Evolutionary conservation across 2,329 filamentous ascomycete genomes (phyloP), one percentile per base, ranked within the genome.

Genomic region (Colletotrichum abscissum): DNA sequence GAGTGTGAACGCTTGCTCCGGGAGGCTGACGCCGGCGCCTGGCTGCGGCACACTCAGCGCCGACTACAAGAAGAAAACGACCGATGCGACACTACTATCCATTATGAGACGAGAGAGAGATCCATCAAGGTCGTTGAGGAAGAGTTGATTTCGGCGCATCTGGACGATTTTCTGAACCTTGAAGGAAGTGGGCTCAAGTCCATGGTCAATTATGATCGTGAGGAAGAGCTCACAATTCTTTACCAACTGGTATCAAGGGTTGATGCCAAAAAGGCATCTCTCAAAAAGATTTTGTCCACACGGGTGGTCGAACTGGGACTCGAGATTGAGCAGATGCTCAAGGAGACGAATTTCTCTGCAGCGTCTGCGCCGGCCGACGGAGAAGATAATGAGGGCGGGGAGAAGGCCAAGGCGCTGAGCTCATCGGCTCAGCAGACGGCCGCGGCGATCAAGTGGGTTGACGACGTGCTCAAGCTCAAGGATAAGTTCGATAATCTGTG

Each of bases 391-490:
- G 88, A 88, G 38, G 85, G 83, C 28, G 86, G 84, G 26, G 84
- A 83, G 0, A 88, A 87, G 67, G 77, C 82, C 26, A 89, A 91
- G 68, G 60, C 58, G 4, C 33, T 74, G 58, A 74, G 69, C 63
- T 72, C 72, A 3, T 72, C 92, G 8, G 95, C 94, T 33, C 93
- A 95, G 80, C 93, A 95, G 79, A 98, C 97, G 0, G 89, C 91
- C 0, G 93, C 95, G 1, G 97, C 97, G 0, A 93, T 98, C 77
- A 94, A 94, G 78, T 99, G 97, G 97, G 96, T 98, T 2, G 94
- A 97, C 77, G 95, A 98, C 78, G 94, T 98, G 2, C 85, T 99
- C 60, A 84, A 84, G 22, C 86, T 99, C 33, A 98, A 98, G 82
- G 92, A 93, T 77, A 97, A 97, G 80, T 98, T 98, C 78, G 95